Percentiles rank a stretch among this genome's conserved stretches.
phyloP scores from a whole-genome alignment of 192 early-diverging fungal species.

The Gryganskiella cystojenkinii region DNA sequence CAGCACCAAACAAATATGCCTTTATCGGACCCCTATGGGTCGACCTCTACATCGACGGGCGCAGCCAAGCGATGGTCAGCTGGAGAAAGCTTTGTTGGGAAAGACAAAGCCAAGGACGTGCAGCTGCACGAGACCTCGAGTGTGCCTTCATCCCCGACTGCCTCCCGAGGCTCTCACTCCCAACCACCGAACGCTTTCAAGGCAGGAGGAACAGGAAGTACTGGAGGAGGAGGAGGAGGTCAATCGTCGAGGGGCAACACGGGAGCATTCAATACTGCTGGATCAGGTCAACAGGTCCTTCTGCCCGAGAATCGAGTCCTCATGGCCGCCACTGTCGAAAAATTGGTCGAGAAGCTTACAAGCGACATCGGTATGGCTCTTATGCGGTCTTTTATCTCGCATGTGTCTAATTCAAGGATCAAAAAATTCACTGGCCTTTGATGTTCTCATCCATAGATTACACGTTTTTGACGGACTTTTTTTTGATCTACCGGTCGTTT shows the following conservation, averaged over 20 bases:
- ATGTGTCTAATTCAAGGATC: not conserved
- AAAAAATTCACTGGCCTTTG: no score
- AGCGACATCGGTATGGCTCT: slow-evolving; percentile 55
- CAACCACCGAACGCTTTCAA: no score
- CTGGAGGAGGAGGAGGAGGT: no score
- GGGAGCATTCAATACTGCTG: not conserved
- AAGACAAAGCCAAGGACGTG: slow-evolving; percentile 22
- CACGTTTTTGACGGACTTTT: slow-evolving; percentile 70
- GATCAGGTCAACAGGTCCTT: slow-evolving; percentile 1
- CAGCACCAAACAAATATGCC: not conserved
- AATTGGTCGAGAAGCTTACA: slow-evolving; percentile 65
- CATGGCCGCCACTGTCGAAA: slow-evolving; percentile 69
- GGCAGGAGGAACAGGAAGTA: no score
- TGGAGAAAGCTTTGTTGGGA: slow-evolving; percentile 19
- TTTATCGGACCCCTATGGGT: slow-evolving; percentile 2
- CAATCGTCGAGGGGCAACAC: no score
- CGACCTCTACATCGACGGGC: no score
- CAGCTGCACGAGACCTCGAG: no score
- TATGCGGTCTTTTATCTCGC: not conserved
- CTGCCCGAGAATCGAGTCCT: slow-evolving; percentile 30
- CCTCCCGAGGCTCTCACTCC: no score
- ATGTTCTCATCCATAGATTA: slow-evolving; percentile 52
- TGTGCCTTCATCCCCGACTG: no score
- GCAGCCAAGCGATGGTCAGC: slow-evolving; percentile 35
- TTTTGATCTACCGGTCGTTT: slow-evolving; percentile 69